Evolutionary conservation across 495 filamentous ascomycete species (phyloP).

Genomic region (Penicillium tannophilum): DNA sequence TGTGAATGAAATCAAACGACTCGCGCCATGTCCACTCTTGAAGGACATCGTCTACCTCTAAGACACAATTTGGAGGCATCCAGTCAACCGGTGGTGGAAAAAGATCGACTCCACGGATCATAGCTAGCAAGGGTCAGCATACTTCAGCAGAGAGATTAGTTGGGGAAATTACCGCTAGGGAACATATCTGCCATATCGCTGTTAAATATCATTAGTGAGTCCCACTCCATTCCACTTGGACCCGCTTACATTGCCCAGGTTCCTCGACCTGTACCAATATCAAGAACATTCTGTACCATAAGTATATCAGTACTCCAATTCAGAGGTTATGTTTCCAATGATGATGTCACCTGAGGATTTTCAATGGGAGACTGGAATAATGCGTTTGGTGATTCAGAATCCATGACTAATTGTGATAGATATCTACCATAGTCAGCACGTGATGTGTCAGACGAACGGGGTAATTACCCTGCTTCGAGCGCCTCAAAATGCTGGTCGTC

Average conservation of each 20-base stretch:
- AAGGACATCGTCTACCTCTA: slow-evolving; percentile 10
- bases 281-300: slow-evolving; percentile 8
- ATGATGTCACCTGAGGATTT: not conserved
- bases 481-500: slow-evolving; percentile 31
- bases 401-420: slow-evolving; percentile 8
- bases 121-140: not conserved
- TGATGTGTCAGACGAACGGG: not conserved
- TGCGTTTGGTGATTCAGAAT: slow-evolving; percentile 7
- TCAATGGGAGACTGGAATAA: slow-evolving; percentile 14
- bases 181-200: slow-evolving; percentile 15
- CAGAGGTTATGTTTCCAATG: not conserved
- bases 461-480: slow-evolving; percentile 13
- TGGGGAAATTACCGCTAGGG: not conserved
- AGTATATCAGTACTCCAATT: not conserved
- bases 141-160: too few relatives aligned
- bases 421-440: slow-evolving; percentile 11
- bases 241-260: slow-evolving; percentile 13
- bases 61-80: slow-evolving; percentile 11
- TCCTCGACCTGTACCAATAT: slow-evolving; percentile 17
- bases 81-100: slow-evolving; percentile 10
- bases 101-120: slow-evolving; percentile 9
- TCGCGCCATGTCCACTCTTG: slow-evolving; percentile 13
- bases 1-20: slow-evolving; percentile 12
- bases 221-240: not conserved
- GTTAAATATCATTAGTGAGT: not conserved